These are phyloP conservation scores for Teunomyces barrocoloradensis DNA, from an alignment of 805 yeast genomes.

Conservation along the genomic window DNA sequence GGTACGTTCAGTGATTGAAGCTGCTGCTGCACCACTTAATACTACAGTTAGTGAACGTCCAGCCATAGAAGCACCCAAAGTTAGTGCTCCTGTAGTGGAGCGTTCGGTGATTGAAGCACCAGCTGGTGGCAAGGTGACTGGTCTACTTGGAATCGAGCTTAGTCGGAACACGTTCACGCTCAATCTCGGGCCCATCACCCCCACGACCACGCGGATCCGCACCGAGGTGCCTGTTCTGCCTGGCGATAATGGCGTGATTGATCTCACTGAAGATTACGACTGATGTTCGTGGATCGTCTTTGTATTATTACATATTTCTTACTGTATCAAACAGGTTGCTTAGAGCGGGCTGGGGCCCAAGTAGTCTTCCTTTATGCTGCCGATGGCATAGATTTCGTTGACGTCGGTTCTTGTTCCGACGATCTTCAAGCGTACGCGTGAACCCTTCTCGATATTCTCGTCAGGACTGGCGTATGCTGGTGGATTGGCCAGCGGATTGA, in stretches of 20 bases:
- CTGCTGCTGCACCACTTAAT: too few relatives aligned
- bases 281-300: not conserved
- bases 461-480: constrained; percentile 97
- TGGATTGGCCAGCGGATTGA: constrained; percentile 93
- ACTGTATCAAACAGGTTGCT: constrained; percentile 6
- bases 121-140: constrained; percentile 9
- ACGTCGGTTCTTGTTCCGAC: constrained; percentile 98
- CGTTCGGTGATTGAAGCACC: too few relatives aligned
- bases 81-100: too few relatives aligned
- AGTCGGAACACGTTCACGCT: not conserved
- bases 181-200: not conserved
- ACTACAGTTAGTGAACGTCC: too few relatives aligned
- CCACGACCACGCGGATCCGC: not conserved
- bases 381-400: constrained; percentile 95
- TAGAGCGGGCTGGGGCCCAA: constrained; percentile 70
- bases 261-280: constrained; percentile 10
- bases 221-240: not conserved
- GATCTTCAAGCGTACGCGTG: constrained; percentile 88
- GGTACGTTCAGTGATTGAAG: too few relatives aligned
- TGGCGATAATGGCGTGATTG: constrained; percentile 10
- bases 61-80: too few relatives aligned
- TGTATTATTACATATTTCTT: not conserved
- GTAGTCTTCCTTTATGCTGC: constrained; percentile 96
- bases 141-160: constrained; percentile 22
- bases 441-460: constrained; percentile 91